Percentiles rank a stretch among this genome's conserved stretches.
Evolutionary conservation across 1,284 basidiomycete genomes (phyloP).

Genomic region (Phlebopus sp.): DNA sequence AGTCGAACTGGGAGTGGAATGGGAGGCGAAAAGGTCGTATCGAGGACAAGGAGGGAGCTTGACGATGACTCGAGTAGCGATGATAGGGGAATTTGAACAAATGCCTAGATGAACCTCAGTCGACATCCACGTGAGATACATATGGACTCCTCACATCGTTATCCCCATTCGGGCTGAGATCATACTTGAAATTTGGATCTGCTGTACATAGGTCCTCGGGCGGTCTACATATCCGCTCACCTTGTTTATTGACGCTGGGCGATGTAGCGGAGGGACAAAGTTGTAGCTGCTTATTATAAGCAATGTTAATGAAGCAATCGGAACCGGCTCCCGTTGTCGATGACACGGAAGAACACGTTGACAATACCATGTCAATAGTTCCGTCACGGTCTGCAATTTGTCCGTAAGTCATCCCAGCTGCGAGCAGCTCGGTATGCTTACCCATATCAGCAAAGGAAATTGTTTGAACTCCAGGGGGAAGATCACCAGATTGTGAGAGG

Average conservation of each 20-base stretch:
- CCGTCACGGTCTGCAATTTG: conserved; percentile 80
- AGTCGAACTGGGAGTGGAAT: conserved; percentile 79
- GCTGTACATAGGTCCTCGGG: conserved; percentile 80
- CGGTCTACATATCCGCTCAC: conserved; percentile 65
- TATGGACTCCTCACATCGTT: conserved; percentile 51
- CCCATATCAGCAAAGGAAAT: conserved; percentile 93
- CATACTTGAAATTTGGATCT: conserved; percentile 80
- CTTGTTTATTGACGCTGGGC: conserved; percentile 43
- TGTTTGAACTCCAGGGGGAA: conserved; percentile 78
- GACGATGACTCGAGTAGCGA: conserved; percentile 51
- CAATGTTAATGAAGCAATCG: conserved; percentile 85
- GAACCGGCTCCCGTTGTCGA: conserved; percentile 64
- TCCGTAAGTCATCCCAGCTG: conserved; percentile 1
- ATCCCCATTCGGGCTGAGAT: conserved; percentile 51
- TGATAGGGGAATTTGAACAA: conserved; percentile 65
- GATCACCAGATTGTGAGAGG: conserved; percentile 62
- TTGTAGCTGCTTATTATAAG: conserved; percentile 89
- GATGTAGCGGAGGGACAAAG: conserved; percentile 65
- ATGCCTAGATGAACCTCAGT: conserved; percentile 45
- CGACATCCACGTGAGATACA: neutral
- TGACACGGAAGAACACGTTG: conserved; percentile 76
- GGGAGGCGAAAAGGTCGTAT: conserved; percentile 57
- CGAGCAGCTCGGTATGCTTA: conserved; percentile 35
- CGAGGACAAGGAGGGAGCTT: conserved; percentile 63
- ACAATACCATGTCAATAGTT: conserved; percentile 93